Evolutionary conservation across 129 eudicot species (phyloP).

Genomic region (Escallonia rubra): DNA sequence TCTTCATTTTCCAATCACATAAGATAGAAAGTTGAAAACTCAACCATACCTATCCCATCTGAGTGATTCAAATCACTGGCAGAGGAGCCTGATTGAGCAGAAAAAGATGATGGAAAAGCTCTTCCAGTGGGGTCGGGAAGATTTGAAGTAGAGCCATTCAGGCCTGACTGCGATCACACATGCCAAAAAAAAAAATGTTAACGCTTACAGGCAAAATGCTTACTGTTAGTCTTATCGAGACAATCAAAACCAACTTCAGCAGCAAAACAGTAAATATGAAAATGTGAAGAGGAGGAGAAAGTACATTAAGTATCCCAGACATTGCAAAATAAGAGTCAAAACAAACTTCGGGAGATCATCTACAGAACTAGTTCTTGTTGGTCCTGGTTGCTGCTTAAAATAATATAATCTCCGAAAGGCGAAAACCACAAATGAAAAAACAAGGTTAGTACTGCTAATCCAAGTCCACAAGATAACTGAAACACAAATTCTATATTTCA

Average conservation of each 20-base stretch:
- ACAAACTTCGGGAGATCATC: constrained; percentile 35
- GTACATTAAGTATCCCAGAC: constrained; percentile 70
- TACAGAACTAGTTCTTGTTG: constrained; percentile 14
- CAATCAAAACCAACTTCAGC: neutral
- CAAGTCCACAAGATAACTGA: neutral
- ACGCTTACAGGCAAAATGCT: neutral
- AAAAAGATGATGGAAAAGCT: constrained; percentile 56
- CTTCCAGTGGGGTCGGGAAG: constrained; percentile 62
- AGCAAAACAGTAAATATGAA: constrained; percentile 5
- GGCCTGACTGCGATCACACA: constrained; percentile 52
- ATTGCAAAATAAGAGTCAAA: constrained; percentile 34
- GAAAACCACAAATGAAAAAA: neutral
- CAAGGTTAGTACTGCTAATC: neutral
- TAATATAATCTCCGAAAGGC: constrained; percentile 11
- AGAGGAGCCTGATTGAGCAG: constrained; percentile 65
- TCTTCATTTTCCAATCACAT: constrained; percentile 8
- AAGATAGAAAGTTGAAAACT: constrained; percentile 5
- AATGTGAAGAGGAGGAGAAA: constrained; percentile 11
- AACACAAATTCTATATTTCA: neutral
- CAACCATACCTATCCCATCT: constrained; percentile 30
- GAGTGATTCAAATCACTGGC: constrained; percentile 55
- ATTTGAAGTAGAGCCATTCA: constrained; percentile 62
- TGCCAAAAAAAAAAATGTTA: neutral
- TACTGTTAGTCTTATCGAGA: too few relatives aligned
- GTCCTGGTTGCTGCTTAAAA: constrained; percentile 9